Evolutionary conservation across 495 filamentous ascomycete genomes (phyloP), one percentile per base, ranked within the genome.

Genomic region (Chaetomium cochliodes): DNA sequence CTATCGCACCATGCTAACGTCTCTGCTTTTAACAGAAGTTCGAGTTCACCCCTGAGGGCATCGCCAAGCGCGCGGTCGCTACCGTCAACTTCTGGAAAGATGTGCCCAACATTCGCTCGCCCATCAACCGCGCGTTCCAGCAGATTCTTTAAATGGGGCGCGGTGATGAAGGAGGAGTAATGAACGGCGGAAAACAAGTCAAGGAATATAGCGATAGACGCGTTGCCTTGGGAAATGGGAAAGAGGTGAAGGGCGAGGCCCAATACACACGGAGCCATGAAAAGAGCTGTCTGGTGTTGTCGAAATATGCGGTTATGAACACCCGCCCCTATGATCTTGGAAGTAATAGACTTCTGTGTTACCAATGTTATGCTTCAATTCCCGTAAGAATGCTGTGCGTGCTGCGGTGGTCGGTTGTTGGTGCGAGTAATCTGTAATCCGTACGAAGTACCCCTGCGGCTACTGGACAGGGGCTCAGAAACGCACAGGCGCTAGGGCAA

Each of bases 31-130:
- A 72, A 75, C 64, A 96, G 90, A 98, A 96, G 86, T 98, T 98
- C 84, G 96, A 97, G 79, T 96, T 98, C 84, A 98, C 92, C 37
- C 89, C 96, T 49, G 92, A 96, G 79, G 94, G 94, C 64, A 88
- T 98, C 75, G 85, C 90, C 80, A 97, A 97, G 88, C 92, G 96
- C 76, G 94, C 93, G 62, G 71, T 90, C 60, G 86, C 87, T 66
- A 98, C 94, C 62, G 83, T 98, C 70, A 86, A 97, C 69, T 98
- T 96, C 88, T 98, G 92, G 87, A 98, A 97, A 88, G 91, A 87
- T 69, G 85, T 90, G 67, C 86, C 86, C 73, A 88, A 88, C 69
- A 85, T 96, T 67, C 92, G 94, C 74, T 97, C 92, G 46, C 94
- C 96, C 62, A 79, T 98, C 81, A 97, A 98, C 87, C 90, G 92